Evolutionary conservation across 2,329 filamentous ascomycete species (phyloP), one percentile per base, ranked within the genome.

Genomic region (Tolypocladium paradoxum): DNA sequence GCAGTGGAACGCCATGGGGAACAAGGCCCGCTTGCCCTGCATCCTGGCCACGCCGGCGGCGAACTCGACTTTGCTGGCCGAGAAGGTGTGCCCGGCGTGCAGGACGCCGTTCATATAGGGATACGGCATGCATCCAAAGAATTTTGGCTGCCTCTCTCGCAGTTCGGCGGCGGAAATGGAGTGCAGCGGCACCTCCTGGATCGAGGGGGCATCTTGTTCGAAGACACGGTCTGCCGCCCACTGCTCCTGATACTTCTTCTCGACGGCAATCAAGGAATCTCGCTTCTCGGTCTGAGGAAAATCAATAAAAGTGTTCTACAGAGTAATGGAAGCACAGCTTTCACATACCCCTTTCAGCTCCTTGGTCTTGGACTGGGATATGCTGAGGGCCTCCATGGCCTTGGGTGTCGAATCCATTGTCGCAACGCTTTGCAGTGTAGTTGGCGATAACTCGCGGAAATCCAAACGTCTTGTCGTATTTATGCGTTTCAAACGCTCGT

Each of bases 81-180:
- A 93, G 71, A 99, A 97, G 61, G 84, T 86, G 75, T 99, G 93
- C 24, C 93, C 93, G 34, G 88, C 90, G 66, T 97, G 92, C 29
- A 95, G 78, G 55, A 83, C 87, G 58, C 90, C 90, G 71, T 95
- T 95, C 85, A 90, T 90, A 70, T 90, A 91, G 14, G 72, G 72
- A 51, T 72, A 74, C 14, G 72, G 70, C 66, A 73, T 73, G 50
- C 65, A 68, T 53, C 87, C 90, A 67, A 92, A 95, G 78, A 91
- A 96, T 74, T 97, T 97, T 61, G 92, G 92, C 63, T 87, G 75
- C 68, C 90, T 85, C 64, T 85, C 78, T 65, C 87, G 88, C 58
- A 95, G 77, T 64, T 93, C 85, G 58, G 81, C 82, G 54, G 88
- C 77, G 50, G 85, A 77, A 62, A 91, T 83, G 56, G 86, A 83